Base-by-base conservation (phyloP, 805 yeast species). In the Myxozyma neglecta region DNA sequence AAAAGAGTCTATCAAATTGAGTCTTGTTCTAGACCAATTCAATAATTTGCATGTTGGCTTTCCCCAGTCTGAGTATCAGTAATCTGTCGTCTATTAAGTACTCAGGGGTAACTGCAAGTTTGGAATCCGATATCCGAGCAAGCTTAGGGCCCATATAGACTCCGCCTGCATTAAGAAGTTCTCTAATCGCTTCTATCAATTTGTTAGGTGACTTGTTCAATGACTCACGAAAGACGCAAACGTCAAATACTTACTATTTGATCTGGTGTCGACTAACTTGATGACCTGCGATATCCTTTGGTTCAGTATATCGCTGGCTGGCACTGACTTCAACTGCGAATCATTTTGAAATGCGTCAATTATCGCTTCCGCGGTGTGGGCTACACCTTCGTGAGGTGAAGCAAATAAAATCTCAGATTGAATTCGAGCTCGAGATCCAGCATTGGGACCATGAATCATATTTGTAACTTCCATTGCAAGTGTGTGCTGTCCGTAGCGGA, bases 401-500 rank as follows among this genome's bases (percentile, higher is more conserved):
- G 86, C 86, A 73, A 85, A 91, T 44, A 91, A 71, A 56, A 88
- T 81, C 6, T 85, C 81, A 14, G 96, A 86, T 14, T 89, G 81
- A 24, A 81, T 76, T 20, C 84, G 83, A 67, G 94, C 89, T 43
- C 84, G 82, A 32, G 81, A 78, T 2, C 97, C 92, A 9, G 81
- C 80, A 3, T 91, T 93, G 8, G 78, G 79, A 0, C 98, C 98
- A 74, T 92, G 97, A 46, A 94, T 80, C 69, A 94, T 78, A 69
- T 90, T 96, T 6, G 93, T 88, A 51, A 92, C 88, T 71, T 93
- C 97, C 40, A 83, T 75, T 0, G 98, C 98, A 36, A 94, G 79
- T 0, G 85, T 72, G 50, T 84, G 79, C 74, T 94, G 98, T 0
- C 92, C 97, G 13, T 79, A 67, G 58, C 97, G 80, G 35, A 75